A percentile compares a stretch with the other conserved stretches of the same genome.
Conservation (phyloP, 2,329 filamentous ascomycete species). For the Pseudopyricularia javanii region DNA sequence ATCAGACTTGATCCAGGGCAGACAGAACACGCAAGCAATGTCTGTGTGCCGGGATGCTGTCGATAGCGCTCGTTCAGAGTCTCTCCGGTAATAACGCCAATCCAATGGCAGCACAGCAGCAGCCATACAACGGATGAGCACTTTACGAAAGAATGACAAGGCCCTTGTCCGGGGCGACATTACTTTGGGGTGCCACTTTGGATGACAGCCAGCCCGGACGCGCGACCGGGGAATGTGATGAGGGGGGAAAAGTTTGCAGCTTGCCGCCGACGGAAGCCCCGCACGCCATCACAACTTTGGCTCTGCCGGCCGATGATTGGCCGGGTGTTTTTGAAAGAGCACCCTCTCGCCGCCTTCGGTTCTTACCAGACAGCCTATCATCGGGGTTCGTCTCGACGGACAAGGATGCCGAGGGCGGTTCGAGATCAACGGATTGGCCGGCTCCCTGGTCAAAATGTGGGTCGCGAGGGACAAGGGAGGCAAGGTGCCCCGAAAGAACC, state of each 20-base stretch:
- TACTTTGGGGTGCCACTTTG: background rate
- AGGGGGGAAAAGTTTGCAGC: background rate
- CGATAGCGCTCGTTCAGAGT: too few relatives aligned
- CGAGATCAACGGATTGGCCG: background rate
- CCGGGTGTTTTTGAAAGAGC: background rate
- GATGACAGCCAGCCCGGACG: background rate
- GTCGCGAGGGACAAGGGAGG: background rate
- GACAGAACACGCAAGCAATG: too few relatives aligned
- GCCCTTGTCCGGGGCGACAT: background rate
- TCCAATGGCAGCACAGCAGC: too few relatives aligned
- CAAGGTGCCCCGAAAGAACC: background rate
- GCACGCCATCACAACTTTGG: background rate
- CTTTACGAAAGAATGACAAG: background rate
- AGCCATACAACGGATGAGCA: background rate
- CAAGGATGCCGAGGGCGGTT: conserved; percentile 1
- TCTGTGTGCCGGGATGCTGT: too few relatives aligned
- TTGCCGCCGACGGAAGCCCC: background rate
- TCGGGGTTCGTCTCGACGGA: background rate
- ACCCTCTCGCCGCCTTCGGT: background rate
- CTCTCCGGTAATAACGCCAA: too few relatives aligned
- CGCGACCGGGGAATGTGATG: background rate
- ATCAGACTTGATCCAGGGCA: too few relatives aligned
- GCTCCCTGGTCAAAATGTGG: background rate
- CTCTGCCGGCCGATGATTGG: background rate
- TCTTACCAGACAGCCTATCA: conserved; percentile 2